These are phyloP conservation scores for Aquilaria agallochum DNA, from an alignment of 441 rosid species.

Conservation along the genomic window DNA sequence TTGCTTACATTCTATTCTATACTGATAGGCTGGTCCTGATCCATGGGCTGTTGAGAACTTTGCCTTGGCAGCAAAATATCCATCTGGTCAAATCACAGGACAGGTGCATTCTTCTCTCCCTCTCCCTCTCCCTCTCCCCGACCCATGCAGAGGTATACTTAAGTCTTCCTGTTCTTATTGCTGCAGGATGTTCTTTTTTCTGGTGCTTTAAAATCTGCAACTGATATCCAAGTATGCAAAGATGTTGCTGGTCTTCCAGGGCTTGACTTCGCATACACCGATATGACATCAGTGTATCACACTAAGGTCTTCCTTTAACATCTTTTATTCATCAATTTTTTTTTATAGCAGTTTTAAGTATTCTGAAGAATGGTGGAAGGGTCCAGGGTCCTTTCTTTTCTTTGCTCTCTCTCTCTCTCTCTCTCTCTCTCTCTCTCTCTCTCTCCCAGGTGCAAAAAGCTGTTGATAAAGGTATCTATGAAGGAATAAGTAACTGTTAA, in stretches of 20 bases:
- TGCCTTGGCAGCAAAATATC: slow-evolving; percentile 85
- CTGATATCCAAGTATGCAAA: slow-evolving; percentile 93
- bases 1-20: slow-evolving; percentile 17
- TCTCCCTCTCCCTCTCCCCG: slow-evolving; percentile 1
- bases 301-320: slow-evolving; percentile 59
- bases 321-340: too few species aligned
- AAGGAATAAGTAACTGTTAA: too few species aligned
- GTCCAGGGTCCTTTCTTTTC: too few species aligned
- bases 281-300: slow-evolving; percentile 87
- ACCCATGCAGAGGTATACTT: slow-evolving; percentile 5
- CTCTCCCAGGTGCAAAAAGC: too few species aligned
- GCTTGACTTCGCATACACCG: slow-evolving; percentile 90
- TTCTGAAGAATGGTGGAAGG: too few species aligned
- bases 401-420: too few species aligned
- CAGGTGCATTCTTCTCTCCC: slow-evolving; percentile 46
- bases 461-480: too few species aligned
- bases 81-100: slow-evolving; percentile 66
- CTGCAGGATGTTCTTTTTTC: slow-evolving; percentile 83
- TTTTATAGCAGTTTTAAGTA: too few species aligned
- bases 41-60: slow-evolving; percentile 88
- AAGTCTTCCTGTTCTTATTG: slow-evolving; percentile 20
- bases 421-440: too few species aligned
- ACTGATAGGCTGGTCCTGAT: slow-evolving; percentile 78
- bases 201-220: slow-evolving; percentile 76
- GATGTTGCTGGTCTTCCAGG: slow-evolving; percentile 97